phyloP scores from a whole-genome alignment of 441 rosid species.

The Oxalis stricta region DNA sequence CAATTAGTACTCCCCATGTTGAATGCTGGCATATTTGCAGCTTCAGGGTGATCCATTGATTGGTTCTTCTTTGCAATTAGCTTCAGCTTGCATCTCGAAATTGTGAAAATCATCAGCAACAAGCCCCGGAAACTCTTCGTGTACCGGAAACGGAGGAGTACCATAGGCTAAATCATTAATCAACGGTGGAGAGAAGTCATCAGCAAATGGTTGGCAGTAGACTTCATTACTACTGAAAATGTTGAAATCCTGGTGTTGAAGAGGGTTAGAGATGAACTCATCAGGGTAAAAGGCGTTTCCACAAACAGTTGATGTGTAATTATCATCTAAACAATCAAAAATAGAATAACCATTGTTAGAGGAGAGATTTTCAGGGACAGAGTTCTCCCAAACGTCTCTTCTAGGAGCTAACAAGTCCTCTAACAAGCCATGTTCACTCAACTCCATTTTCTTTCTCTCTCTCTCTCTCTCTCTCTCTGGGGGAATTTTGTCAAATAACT shows the following conservation, averaged over 20 bases:
- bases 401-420: conserved; percentile 30
- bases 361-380: conserved; percentile 23
- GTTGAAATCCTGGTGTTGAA: conserved; percentile 14
- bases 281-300: conserved; percentile 17
- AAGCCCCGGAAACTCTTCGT: conserved; percentile 22
- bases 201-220: conserved; percentile 17
- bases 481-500: conserved; percentile 4
- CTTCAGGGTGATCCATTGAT: conserved; percentile 21
- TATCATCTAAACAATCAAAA: conserved; percentile 19
- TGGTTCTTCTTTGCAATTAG: conserved; percentile 30
- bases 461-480: conserved; percentile 1
- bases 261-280: conserved; percentile 14
- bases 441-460: conserved; percentile 21
- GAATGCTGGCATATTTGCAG: conserved; percentile 9
- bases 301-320: conserved; percentile 5
- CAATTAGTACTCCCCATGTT: conserved; percentile 12
- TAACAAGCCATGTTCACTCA: conserved; percentile 20
- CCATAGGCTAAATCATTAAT: conserved; percentile 31
- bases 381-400: conserved; percentile 19
- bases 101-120: conserved; percentile 15
- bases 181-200: conserved; percentile 23
- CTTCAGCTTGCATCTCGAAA: conserved; percentile 14
- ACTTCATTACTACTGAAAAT: conserved; percentile 10
- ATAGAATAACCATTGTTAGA: conserved; percentile 13
- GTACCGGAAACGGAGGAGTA: conserved; percentile 25